These are phyloP conservation scores for Saccharomycopsis sp. DNA, from an alignment of 805 yeast species.

Conservation along the genomic window DNA sequence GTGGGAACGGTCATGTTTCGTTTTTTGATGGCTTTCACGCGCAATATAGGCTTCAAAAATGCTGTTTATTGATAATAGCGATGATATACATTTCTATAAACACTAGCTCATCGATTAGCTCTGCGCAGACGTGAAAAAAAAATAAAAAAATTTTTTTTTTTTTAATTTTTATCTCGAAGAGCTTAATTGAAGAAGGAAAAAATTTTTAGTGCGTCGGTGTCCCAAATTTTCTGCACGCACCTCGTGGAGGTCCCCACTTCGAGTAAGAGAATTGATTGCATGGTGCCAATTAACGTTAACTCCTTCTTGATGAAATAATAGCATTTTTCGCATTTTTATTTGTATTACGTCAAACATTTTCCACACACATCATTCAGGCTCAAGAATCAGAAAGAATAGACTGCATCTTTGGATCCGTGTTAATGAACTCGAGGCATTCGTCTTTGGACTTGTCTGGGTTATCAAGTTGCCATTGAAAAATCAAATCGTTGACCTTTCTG, in stretches of 20 bases:
- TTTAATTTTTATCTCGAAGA: too few relatives aligned
- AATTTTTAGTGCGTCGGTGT: too few relatives aligned
- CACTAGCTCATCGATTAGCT: not conserved
- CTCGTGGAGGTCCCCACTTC: too few relatives aligned
- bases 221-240: too few relatives aligned
- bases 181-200: too few relatives aligned
- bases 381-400: not conserved
- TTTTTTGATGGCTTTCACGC: not conserved
- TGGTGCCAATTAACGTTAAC: too few relatives aligned
- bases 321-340: too few relatives aligned
- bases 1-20: not conserved
- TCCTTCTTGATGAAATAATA: too few relatives aligned
- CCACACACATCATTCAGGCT: too few relatives aligned
- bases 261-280: too few relatives aligned
- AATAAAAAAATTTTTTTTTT: not conserved
- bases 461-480: conserved; percentile 73
- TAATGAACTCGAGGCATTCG: conserved; percentile 45
- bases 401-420: not conserved
- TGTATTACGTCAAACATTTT: too few relatives aligned
- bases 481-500: conserved; percentile 44
- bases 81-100: not conserved
- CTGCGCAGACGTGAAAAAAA: not conserved
- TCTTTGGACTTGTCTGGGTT: conserved; percentile 49
- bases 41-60: not conserved
- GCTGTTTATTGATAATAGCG: not conserved